Evolutionary conservation across 2,329 filamentous ascomycete genomes (phyloP).

Genomic region (Fusarium acutatum): DNA sequence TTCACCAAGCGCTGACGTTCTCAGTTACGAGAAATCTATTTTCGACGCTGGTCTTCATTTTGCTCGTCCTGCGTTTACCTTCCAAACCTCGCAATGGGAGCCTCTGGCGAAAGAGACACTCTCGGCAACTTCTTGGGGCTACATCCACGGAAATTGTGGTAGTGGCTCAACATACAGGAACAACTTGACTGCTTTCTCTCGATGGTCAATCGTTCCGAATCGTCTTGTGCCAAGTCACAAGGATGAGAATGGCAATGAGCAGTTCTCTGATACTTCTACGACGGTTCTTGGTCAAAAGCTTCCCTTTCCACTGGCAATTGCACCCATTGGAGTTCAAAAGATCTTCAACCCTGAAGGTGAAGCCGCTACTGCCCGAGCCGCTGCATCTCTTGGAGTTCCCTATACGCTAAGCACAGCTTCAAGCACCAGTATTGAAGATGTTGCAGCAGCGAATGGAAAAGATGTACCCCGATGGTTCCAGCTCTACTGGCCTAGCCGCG

Average conservation of each 20-base stretch:
- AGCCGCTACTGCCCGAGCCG: background rate
- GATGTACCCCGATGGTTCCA: conserved; percentile 17
- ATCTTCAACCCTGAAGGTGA: conserved; percentile 25
- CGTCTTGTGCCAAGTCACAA: conserved; percentile 8
- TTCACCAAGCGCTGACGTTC: conserved; percentile 8
- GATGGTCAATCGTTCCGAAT: conserved; percentile 11
- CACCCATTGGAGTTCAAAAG: conserved; percentile 10
- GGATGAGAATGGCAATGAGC: conserved; percentile 13
- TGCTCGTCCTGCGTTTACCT: conserved; percentile 1
- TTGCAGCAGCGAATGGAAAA: conserved; percentile 7
- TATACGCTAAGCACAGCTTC: conserved; percentile 20
- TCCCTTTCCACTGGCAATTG: conserved; percentile 16
- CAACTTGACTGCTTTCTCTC: conserved; percentile 2
- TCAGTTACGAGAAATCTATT: conserved; percentile 8
- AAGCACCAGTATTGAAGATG: conserved; percentile 24
- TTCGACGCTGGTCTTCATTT: conserved; percentile 14
- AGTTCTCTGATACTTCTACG: conserved; percentile 11
- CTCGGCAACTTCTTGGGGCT: conserved; percentile 24
- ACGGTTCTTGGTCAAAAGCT: conserved; percentile 16
- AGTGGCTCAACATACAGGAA: conserved; percentile 19
- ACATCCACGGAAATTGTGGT: conserved; percentile 23
- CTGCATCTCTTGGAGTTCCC: background rate
- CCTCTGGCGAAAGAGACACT: conserved; percentile 11
- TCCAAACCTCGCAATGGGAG: conserved; percentile 14
- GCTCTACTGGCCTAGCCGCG: conserved; percentile 19